phyloP scores from a whole-genome alignment of 192 early-diverging fungal species.

The Backusella liffmaniae region DNA sequence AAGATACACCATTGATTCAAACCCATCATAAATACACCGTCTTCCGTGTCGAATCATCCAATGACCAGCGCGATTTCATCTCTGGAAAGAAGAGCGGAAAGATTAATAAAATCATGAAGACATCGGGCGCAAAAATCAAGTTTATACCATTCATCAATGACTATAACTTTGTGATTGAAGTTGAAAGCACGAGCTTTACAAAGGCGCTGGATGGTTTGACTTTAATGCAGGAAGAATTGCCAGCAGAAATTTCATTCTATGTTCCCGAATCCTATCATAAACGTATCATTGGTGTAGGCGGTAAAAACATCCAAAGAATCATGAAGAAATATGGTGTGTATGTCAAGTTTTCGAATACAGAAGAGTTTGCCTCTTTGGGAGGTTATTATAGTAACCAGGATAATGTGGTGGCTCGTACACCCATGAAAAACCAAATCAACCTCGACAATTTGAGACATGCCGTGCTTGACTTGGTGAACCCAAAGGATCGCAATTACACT shows the following conservation, averaged over 20 bases:
- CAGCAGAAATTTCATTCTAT: slow-evolving; percentile 82
- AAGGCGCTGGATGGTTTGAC: slow-evolving; percentile 67
- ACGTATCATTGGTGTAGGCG: slow-evolving; percentile 85
- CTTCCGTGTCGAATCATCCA: slow-evolving; percentile 73
- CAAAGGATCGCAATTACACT: slow-evolving; percentile 53
- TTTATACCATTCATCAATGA: slow-evolving; percentile 65
- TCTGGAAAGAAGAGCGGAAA: slow-evolving; percentile 89
- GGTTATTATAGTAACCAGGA: slow-evolving; percentile 82
- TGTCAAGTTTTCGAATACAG: slow-evolving; percentile 83
- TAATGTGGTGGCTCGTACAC: slow-evolving; percentile 83
- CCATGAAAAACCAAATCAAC: slow-evolving; percentile 74
- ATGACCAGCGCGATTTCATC: slow-evolving; percentile 84
- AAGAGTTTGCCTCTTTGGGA: slow-evolving; percentile 74
- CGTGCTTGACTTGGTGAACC: slow-evolving; percentile 55
- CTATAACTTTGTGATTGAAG: slow-evolving; percentile 82
- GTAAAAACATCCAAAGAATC: slow-evolving; percentile 87
- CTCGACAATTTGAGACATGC: slow-evolving; percentile 63
- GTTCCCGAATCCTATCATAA: slow-evolving; percentile 84
- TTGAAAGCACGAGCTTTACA: slow-evolving; percentile 51
- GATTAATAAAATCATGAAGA: slow-evolving; percentile 82
- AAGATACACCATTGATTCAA: slow-evolving; percentile 51
- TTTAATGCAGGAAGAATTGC: slow-evolving; percentile 77
- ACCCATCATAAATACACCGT: slow-evolving; percentile 50
- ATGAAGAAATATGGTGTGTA: slow-evolving; percentile 90
- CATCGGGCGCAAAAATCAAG: slow-evolving; percentile 63